A percentile compares a stretch with the other conserved stretches of the same genome.
Conservation (phyloP, 495 filamentous ascomycete species). For the Alectoria sarmentosa region DNA sequence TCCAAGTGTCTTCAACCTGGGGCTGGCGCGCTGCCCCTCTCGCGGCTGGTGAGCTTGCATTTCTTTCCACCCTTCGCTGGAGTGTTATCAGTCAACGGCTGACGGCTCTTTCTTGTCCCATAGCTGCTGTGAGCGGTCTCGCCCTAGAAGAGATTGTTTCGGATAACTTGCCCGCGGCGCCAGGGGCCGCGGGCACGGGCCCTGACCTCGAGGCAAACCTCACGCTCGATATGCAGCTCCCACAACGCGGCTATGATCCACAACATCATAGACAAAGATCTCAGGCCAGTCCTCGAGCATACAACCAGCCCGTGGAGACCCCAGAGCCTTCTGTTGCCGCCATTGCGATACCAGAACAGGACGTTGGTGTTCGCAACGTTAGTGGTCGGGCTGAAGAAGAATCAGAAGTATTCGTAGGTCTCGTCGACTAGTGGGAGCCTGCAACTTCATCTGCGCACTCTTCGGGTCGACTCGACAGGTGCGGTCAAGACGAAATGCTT, state of each 20-base stretch:
- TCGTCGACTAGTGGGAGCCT: neutral
- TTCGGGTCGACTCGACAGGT: neutral
- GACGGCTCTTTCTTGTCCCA: neutral
- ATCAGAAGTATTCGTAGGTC: neutral
- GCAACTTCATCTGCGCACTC: neutral
- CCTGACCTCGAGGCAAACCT: neutral
- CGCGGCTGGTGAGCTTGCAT: neutral
- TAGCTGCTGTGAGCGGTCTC: neutral
- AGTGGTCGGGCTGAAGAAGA: neutral
- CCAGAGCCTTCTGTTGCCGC: neutral
- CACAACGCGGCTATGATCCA: neutral
- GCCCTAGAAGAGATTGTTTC: neutral
- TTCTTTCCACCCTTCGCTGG: neutral
- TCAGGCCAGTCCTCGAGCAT: constrained; percentile 26
- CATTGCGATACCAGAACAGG: neutral
- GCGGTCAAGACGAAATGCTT: too few species aligned
- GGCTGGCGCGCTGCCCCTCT: neutral
- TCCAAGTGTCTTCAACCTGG: neutral
- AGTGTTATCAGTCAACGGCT: neutral
- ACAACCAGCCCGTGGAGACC: constrained; percentile 26
- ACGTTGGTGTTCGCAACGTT: neutral
- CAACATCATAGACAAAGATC: neutral
- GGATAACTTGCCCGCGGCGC: neutral
- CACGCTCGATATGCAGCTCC: neutral
- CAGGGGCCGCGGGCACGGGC: neutral